A percentile compares a stretch with the other conserved stretches of the same genome.
These are phyloP conservation scores for Eimeria necatrix DNA, from an alignment of 169 alveolate species.

Conservation along the genomic window DNA sequence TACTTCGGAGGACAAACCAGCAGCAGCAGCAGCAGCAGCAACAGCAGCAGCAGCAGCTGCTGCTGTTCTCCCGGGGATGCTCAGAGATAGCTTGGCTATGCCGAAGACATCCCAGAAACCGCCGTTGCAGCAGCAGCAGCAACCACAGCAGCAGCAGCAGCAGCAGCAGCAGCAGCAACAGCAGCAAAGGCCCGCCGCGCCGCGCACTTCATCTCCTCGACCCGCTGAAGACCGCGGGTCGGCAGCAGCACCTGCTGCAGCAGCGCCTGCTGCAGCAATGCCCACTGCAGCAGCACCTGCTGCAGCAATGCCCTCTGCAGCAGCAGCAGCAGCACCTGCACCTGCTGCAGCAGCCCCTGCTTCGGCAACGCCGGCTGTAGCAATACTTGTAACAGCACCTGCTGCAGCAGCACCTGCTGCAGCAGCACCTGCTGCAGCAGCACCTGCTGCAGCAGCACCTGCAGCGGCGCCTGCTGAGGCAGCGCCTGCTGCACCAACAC, in stretches of 20 bases:
- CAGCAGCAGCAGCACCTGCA: slow-evolving; percentile 47
- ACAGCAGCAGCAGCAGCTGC: slow-evolving; percentile 46
- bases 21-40: not conserved
- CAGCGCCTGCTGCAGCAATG: not conserved
- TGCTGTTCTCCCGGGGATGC: not conserved
- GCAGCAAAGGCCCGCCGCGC: not conserved
- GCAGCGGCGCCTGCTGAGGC: too few relatives aligned
- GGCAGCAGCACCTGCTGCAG: slow-evolving; percentile 10
- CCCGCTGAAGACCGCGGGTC: not conserved
- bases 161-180: slow-evolving; percentile 32
- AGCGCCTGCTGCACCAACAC: too few relatives aligned
- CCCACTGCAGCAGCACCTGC: not conserved
- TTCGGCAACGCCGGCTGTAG: not conserved
- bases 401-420: not conserved
- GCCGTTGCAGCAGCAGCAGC: not conserved
- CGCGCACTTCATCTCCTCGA: not conserved
- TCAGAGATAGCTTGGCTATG: not conserved
- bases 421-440: not conserved
- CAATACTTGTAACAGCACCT: not conserved
- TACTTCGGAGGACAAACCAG: not conserved
- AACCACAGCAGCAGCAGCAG: not conserved
- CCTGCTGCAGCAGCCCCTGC: slow-evolving; percentile 15
- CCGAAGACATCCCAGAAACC: not conserved
- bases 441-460: not conserved
- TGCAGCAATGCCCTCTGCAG: not conserved